Conservation (phyloP, 306 rosid species). For the Elaeagnus macrophylla region DNA sequence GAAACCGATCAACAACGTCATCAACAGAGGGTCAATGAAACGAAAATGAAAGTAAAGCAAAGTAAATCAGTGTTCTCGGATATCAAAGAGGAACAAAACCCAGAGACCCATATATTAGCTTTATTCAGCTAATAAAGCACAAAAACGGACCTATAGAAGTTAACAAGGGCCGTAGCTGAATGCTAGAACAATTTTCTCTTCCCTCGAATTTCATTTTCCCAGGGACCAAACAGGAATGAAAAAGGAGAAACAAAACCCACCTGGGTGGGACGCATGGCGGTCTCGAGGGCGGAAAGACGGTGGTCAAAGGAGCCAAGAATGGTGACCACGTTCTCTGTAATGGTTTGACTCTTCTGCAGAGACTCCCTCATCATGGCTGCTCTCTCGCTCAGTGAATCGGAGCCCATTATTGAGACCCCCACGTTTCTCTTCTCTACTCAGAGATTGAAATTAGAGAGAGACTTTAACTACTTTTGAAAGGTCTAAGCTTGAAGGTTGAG, state of each 20-base stretch:
- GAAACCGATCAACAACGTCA: too few relatives aligned
- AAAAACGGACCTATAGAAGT: slow-evolving; percentile 21
- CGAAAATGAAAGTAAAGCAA: slow-evolving; percentile 9
- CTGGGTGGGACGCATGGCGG: slow-evolving; percentile 99
- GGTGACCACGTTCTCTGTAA: slow-evolving; percentile 79
- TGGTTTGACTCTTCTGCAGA: slow-evolving; percentile 81
- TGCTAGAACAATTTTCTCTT: neutral
- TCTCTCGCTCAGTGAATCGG: slow-evolving; percentile 62
- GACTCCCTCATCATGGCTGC: slow-evolving; percentile 78
- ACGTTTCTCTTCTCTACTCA: slow-evolving; percentile 14
- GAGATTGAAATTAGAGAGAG: too few relatives aligned
- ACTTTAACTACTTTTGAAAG: too few relatives aligned
- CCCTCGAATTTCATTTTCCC: neutral
- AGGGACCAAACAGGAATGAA: slow-evolving; percentile 7
- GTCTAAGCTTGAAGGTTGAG: too few relatives aligned
- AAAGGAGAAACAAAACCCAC: slow-evolving; percentile 13
- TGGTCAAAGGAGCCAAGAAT: slow-evolving; percentile 93
- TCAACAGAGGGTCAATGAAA: neutral
- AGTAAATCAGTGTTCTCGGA: slow-evolving; percentile 5
- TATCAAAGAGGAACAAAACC: slow-evolving; percentile 23
- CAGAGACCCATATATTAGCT: neutral
- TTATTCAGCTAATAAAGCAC: slow-evolving; percentile 15
- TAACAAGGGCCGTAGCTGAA: slow-evolving; percentile 10
- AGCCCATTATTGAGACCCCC: slow-evolving; percentile 42
- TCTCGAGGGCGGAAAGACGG: slow-evolving; percentile 94